A percentile compares a stretch with the other conserved stretches of the same genome.
phyloP scores from a whole-genome alignment of 192 early-diverging fungal genomes.

The Spinellus fusiger region DNA sequence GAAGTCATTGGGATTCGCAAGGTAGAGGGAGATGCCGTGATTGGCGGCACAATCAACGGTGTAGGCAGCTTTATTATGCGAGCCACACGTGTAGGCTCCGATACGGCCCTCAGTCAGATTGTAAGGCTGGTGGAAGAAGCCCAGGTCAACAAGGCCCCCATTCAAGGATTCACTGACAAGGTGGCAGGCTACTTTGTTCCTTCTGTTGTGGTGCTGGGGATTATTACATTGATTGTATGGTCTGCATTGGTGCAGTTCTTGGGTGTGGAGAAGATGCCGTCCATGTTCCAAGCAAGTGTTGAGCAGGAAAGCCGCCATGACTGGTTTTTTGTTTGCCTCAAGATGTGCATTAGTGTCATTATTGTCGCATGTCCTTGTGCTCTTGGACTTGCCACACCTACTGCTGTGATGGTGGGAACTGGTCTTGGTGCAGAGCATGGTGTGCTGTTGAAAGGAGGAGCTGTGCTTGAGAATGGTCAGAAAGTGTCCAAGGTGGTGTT shows the following conservation, averaged over 20 bases:
- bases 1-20: conserved; percentile 82
- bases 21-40: conserved; percentile 52
- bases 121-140: conserved; percentile 89
- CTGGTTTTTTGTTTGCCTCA: conserved; percentile 76
- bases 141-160: conserved; percentile 92
- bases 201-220: conserved; percentile 63
- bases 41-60: conserved; percentile 95
- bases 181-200: conserved; percentile 94
- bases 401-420: conserved; percentile 98
- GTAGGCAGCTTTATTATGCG: conserved; percentile 80
- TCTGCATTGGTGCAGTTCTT: conserved; percentile 30
- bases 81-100: conserved; percentile 80
- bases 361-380: conserved; percentile 98
- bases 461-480: conserved; percentile 74
- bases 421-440: conserved; percentile 93
- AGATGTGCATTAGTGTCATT: conserved; percentile 89
- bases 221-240: conserved; percentile 78
- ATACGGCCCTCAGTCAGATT: conserved; percentile 89
- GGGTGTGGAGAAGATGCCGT: conserved; percentile 19
- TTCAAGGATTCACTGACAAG: conserved; percentile 86
- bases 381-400: conserved; percentile 91
- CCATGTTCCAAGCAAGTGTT: conserved; percentile 32
- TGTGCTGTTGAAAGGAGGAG: conserved; percentile 95
- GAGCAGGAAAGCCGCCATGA: conserved; percentile 46
- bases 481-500: conserved; percentile 84